Percentiles rank a stretch among this genome's conserved stretches.
Evolutionary conservation across 495 filamentous ascomycete genomes (phyloP).

Genomic region (Rhypophila decipiens): DNA sequence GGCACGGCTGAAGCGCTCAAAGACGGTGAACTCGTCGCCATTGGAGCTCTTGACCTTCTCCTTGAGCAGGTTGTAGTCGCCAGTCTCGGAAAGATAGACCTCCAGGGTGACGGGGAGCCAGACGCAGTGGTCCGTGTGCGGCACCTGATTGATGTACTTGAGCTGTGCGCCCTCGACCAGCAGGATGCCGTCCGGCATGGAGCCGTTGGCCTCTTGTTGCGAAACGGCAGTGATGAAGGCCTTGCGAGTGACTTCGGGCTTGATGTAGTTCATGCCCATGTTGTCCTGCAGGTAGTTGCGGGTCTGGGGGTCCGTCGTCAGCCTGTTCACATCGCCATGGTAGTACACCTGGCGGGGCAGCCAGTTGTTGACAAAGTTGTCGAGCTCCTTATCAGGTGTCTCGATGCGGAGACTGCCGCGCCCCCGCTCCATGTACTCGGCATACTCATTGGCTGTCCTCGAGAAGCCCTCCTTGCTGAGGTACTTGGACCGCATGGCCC

Average conservation of each 20-base stretch:
- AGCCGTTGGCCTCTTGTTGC: slow-evolving; percentile 48
- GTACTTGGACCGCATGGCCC: slow-evolving; percentile 39
- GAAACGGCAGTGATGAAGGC: slow-evolving; percentile 42
- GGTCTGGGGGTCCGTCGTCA: slow-evolving; percentile 53
- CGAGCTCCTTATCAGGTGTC: slow-evolving; percentile 48
- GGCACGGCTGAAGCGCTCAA: slow-evolving; percentile 46
- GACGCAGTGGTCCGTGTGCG: slow-evolving; percentile 53
- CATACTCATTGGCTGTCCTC: slow-evolving; percentile 36
- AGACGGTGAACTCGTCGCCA: slow-evolving; percentile 42
- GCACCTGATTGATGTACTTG: slow-evolving; percentile 55
- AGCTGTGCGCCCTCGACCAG: slow-evolving; percentile 47
- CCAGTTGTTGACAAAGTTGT: slow-evolving; percentile 56
- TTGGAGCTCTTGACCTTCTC: slow-evolving; percentile 35
- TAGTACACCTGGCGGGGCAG: slow-evolving; percentile 51
- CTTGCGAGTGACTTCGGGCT: slow-evolving; percentile 40
- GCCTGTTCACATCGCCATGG: slow-evolving; percentile 52
- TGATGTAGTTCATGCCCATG: slow-evolving; percentile 56
- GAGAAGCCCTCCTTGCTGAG: slow-evolving; percentile 45
- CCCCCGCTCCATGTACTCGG: slow-evolving; percentile 42
- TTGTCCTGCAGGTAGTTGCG: slow-evolving; percentile 55
- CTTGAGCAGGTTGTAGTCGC: slow-evolving; percentile 43
- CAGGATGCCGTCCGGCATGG: slow-evolving; percentile 53
- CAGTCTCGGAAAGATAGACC: slow-evolving; percentile 48
- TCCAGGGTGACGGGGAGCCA: slow-evolving; percentile 50
- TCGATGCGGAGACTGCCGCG: slow-evolving; percentile 45